phyloP scores from a whole-genome alignment of 257 asterid species.

The Solanum chaucha region DNA sequence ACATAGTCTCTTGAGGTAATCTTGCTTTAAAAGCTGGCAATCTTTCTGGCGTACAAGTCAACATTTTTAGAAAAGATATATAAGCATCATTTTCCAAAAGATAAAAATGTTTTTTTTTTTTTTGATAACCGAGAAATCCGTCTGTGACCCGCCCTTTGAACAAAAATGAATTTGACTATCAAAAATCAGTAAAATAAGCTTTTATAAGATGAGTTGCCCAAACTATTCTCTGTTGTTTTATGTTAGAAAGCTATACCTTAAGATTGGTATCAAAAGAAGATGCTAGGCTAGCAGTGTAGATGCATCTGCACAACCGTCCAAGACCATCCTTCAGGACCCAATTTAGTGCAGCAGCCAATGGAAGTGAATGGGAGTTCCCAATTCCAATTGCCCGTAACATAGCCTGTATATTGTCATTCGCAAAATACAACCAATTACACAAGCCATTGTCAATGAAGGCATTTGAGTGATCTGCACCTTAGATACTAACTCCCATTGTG shows the following conservation, averaged over 20 bases:
- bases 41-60: not conserved
- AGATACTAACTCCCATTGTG: not conserved
- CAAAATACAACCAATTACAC: conserved; percentile 9
- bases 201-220: not conserved
- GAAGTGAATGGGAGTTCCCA: conserved; percentile 78
- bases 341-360: conserved; percentile 94
- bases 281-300: conserved; percentile 89
- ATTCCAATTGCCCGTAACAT: conserved; percentile 98
- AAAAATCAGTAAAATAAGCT: not conserved
- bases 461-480: not conserved
- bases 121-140: too few relatives aligned
- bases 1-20: not conserved
- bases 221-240: not conserved
- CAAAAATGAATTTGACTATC: not conserved
- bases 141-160: too few relatives aligned
- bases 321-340: conserved; percentile 99
- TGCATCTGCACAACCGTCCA: conserved; percentile 86
- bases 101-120: not conserved
- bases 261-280: conserved; percentile 93
- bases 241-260: conserved; percentile 38
- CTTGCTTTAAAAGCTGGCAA: not conserved
- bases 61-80: not conserved
- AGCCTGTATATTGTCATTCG: conserved; percentile 33
- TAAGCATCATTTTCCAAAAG: not conserved
- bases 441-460: not conserved